Evolutionary conservation across 2,329 filamentous ascomycete genomes (phyloP).

Genomic region (Lomentospora prolificans): DNA sequence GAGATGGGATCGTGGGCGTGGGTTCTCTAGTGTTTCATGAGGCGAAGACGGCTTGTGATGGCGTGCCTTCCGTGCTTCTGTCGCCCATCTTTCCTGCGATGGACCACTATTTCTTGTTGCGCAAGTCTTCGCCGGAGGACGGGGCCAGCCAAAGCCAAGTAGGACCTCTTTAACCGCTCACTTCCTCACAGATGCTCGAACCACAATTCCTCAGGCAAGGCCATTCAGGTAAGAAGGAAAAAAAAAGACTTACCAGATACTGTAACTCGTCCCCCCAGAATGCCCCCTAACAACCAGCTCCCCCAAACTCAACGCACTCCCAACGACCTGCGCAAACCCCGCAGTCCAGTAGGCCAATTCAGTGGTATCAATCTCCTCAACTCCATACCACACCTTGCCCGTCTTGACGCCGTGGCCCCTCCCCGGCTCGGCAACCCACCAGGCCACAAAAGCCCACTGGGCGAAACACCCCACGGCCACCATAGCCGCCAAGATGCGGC

Average conservation of each 20-base stretch:
- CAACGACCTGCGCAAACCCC: slow-evolving; percentile 30
- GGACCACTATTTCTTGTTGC: too few relatives aligned
- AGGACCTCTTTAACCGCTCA: not conserved
- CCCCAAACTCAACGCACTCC: slow-evolving; percentile 28
- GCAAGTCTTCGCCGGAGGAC: too few relatives aligned
- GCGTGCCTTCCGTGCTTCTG: too few relatives aligned
- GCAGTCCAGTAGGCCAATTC: slow-evolving; percentile 41
- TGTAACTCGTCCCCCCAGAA: slow-evolving; percentile 36
- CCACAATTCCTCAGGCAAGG: too few relatives aligned
- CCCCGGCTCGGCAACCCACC: slow-evolving; percentile 35
- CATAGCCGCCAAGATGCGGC: slow-evolving; percentile 23
- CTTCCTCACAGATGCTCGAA: too few relatives aligned
- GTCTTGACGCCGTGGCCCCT: slow-evolving; percentile 31
- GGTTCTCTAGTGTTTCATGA: too few relatives aligned
- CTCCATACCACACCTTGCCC: slow-evolving; percentile 32
- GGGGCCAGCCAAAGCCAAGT: not conserved
- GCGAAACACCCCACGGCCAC: slow-evolving; percentile 26
- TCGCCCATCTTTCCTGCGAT: too few relatives aligned
- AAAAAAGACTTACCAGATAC: slow-evolving; percentile 33
- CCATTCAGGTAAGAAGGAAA: too few relatives aligned
- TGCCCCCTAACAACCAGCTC: slow-evolving; percentile 36
- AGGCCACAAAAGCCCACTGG: slow-evolving; percentile 32
- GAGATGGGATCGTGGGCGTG: too few relatives aligned
- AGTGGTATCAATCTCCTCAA: slow-evolving; percentile 33
- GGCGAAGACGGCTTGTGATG: too few relatives aligned